Evolutionary conservation across 768 basidiomycete genomes (phyloP), one percentile per base, ranked within the genome.

Genomic region (Rhodocollybia butyracea): DNA sequence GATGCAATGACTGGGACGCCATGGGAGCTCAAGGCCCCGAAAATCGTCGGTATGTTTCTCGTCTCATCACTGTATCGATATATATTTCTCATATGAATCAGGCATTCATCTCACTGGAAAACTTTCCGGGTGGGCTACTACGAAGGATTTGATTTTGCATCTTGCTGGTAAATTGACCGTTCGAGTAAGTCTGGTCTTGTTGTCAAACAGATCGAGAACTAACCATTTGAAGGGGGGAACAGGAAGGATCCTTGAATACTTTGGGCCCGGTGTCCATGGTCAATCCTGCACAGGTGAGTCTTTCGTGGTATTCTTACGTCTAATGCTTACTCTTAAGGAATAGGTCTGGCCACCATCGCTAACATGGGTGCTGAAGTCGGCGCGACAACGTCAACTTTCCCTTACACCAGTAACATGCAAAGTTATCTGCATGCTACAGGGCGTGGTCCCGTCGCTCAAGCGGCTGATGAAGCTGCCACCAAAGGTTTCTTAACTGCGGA

Each of bases 291-390:
- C 97, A 59, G 94, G 94, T 83, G 69, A 59, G 70, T 46, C 13
- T 11, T 15, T n/a, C 13, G 3, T 4, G 39, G 10, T 11, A 39
- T 27, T 48, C 27, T 6, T 38, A 7, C 3, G 29, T 21, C 5
- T 24, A 38, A 30, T 40, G 29, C 40, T 40, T 31, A 1, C 39
- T 11, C 21, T n/a, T 24, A 38, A 17, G 17, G 21, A 36, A 11
- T 47, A 89, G 90, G 91, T 54, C 74, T 97, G 52, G 97, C 96
- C 1, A 98, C 97, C 2, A 89, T 99, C 54, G 89, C 92, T 41
- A 98, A 99, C 71, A 99, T 98, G 97, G 97, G 97, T 48, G 97
- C 97, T 12, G 97, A 99, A 76, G 95, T 98, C n/a, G 97, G 97
- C 36, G 97, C 97, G n/a, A 99, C 97, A 1, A 98, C 97, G 0